Conservation (phyloP, 306 rosid genomes). For the Cucumis hystrix region DNA sequence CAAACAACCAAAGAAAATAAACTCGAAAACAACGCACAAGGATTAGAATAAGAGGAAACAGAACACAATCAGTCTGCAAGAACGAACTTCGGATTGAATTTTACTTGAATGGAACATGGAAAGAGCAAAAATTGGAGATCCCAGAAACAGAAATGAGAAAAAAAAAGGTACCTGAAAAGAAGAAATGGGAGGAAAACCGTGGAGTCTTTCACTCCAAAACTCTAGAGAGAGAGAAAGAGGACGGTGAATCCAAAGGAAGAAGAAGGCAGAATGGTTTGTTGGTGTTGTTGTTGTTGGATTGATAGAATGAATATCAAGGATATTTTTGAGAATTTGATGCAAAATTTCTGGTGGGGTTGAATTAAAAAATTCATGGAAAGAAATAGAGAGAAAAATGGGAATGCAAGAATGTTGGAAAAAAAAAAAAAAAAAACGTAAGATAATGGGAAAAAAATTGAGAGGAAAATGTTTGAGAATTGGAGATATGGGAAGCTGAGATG, state of each 20-base stretch:
- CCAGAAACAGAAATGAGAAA: background rate
- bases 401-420: background rate
- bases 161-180: background rate
- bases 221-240: constrained; percentile 1
- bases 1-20: background rate
- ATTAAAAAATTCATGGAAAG: background rate
- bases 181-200: background rate
- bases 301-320: background rate
- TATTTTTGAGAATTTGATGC: background rate
- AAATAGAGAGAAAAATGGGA: background rate
- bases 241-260: constrained; percentile 14
- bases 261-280: background rate
- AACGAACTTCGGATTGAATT: background rate
- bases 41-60: background rate
- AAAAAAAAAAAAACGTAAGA: background rate
- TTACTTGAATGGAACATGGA: background rate
- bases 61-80: background rate
- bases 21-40: background rate
- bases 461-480: constrained; percentile 10
- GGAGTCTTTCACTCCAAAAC: background rate
- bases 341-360: background rate
- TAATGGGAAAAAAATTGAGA: background rate
- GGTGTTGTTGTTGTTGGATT: background rate
- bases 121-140: background rate
- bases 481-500: constrained; percentile 44